Evolutionary conservation across 352 stramenopile species (phyloP).

Genomic region (Phytophthora sojae): DNA sequence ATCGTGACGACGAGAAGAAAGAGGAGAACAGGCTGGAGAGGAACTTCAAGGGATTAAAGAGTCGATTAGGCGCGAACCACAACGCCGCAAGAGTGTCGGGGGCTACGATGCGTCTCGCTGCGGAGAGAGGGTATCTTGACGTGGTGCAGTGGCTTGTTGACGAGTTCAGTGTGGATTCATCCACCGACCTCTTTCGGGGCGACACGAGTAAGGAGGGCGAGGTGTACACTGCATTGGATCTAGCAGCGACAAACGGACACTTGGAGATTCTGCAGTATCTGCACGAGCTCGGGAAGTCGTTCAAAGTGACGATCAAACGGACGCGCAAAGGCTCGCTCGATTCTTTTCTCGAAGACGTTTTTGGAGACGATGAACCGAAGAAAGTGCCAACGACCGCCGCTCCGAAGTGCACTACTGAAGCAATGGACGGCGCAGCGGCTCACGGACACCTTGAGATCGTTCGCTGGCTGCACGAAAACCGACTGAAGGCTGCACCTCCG

Average conservation of each 20-base stretch:
- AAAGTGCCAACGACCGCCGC: background rate
- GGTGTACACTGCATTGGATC: conserved; percentile 4
- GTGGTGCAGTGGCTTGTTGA: conserved; percentile 8
- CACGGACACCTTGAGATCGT: conserved; percentile 1
- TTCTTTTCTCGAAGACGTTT: background rate
- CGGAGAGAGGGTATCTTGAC: background rate
- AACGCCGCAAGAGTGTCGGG: background rate
- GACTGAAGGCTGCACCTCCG: background rate
- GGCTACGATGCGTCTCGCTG: conserved; percentile 1
- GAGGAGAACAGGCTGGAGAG: background rate
- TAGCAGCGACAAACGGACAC: conserved; percentile 9
- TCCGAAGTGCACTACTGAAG: background rate
- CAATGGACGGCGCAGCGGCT: background rate
- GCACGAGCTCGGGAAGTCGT: conserved; percentile 2
- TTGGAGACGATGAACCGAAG: background rate
- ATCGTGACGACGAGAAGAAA: conserved; percentile 1
- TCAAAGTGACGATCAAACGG: background rate
- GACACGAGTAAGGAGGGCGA: background rate
- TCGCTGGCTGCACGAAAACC: conserved; percentile 17
- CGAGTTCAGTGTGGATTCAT: conserved; percentile 2
- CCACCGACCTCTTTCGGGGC: conserved; percentile 6
- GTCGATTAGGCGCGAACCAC: background rate
- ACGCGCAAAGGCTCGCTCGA: background rate
- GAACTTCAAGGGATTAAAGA: background rate
- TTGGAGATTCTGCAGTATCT: conserved; percentile 15